Base-by-base conservation (phyloP, 495 filamentous ascomycete species). In the Talaromyces thailandensis region DNA sequence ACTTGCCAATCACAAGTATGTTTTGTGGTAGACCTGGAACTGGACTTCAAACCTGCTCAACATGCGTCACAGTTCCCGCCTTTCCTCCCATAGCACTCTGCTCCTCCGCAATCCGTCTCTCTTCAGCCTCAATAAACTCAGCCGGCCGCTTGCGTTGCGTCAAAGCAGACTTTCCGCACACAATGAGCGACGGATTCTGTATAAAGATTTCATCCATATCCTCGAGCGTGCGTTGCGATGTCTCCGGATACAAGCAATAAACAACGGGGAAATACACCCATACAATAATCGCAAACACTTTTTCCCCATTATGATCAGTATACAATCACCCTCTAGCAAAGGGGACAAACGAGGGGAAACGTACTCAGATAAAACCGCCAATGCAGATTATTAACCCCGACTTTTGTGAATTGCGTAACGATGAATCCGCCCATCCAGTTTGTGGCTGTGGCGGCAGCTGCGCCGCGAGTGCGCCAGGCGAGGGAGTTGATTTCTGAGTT, bases 121-220 rank as follows among this genome's bases (percentile, higher is more conserved):
- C 60, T 43, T 74, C 70, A 6, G 66, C 69, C 21, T 70, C 69
- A 16, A 66, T 56, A 35, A 71, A 67, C 18, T 43, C 65, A 6
- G 43, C 62, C 0, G 69, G 72, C 26, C 70, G 64, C 25, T 45
- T 55, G 48, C 64, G 67, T 45, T 71, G 67, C 12, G 69, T 73
- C 24, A 70, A 58, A 9, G 37, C 43, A 23, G 32, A 28, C 25
- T 72, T 66, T 32, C 68, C 58, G 53, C 69, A 70, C 5, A 74
- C 70, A 21, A 74, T 56, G 3, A 67, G 6, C 11, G 62, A 70
- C 6, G 69, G 72, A 45, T 74, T 69, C 24, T 68, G 67, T 25
- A 70, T 64, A 64, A 84, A 84, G 4, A 85, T 63, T 3, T 65
- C 65, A 57, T 83, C 82, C 78, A 84, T 82, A 43, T 82, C 75